Percentiles rank a stretch among this genome's conserved stretches.
phyloP scores from a whole-genome alignment of 139 green algal genomes.

The Edaphochlamys debaryana region DNA sequence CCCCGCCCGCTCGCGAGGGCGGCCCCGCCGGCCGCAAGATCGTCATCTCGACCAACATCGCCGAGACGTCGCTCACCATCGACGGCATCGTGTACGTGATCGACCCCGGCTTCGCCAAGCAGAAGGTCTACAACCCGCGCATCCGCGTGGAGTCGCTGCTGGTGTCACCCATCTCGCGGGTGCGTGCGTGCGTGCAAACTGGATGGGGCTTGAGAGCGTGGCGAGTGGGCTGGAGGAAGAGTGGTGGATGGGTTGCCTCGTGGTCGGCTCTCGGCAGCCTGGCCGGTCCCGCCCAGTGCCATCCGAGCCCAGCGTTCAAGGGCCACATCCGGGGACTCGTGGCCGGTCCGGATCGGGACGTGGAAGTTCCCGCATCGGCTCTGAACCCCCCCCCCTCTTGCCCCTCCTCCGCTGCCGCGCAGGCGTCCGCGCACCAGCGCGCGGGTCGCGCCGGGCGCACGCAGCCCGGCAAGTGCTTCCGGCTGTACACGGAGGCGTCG shows the following conservation, averaged over 20 bases:
- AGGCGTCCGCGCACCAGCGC: constrained; percentile 94
- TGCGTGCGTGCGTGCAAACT: constrained; percentile 40
- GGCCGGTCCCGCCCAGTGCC: too few relatives aligned
- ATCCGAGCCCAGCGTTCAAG: too few relatives aligned
- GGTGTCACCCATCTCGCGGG: constrained; percentile 96
- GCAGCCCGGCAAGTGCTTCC: constrained; percentile 98
- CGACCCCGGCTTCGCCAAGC: constrained; percentile 95
- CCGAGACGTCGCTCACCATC: constrained; percentile 99
- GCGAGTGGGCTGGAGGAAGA: neutral
- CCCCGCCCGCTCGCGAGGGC: constrained; percentile 63
- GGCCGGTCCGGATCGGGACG: too few relatives aligned
- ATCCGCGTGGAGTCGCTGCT: constrained; percentile 97
- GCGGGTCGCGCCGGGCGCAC: constrained; percentile 95
- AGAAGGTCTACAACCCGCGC: constrained; percentile 99
- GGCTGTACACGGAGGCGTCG: constrained; percentile 94
- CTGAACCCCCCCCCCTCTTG: too few relatives aligned
- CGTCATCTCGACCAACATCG: constrained; percentile 99
- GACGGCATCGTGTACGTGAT: constrained; percentile 99
- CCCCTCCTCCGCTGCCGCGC: too few relatives aligned
- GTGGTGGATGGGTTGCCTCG: too few relatives aligned
- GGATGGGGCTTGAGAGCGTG: too few relatives aligned
- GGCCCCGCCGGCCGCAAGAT: constrained; percentile 94
- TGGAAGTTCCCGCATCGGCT: too few relatives aligned
- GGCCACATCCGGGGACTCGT: too few relatives aligned
- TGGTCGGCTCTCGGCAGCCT: too few relatives aligned